Evolutionary conservation across 306 rosid genomes (phyloP), one percentile per base, ranked within the genome.

Genomic region (Casuarina glauca): DNA sequence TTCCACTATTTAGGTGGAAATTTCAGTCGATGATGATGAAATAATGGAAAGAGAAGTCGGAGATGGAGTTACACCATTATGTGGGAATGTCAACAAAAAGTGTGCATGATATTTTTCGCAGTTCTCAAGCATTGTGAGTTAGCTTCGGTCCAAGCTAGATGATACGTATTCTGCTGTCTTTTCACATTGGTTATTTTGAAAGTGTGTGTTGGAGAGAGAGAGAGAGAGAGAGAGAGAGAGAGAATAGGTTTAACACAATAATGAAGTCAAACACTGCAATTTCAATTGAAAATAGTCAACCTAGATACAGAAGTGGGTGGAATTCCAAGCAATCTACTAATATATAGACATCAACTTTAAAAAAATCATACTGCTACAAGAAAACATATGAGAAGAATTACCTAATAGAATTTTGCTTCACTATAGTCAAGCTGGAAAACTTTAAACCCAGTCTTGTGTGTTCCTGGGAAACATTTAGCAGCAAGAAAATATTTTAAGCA

Each of bases 331-430:
- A 32, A 61, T 26, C 13, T 61, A 35, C 0, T 3, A 11, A 15
- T 51, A 12, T 5, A 51, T 26, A 9, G 42, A 61, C 41, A 61
- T 26, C 16, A 35, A 26, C 32, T 10, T 32, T 42, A 32, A 17
- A 35, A 26, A 42, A 66, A 66, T 66, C 52, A 54, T 53, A 80
- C 5, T 36, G 71, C 79, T 48, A 75, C 57, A 68, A 75, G 44
- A 54, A 57, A 78, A 78, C 78, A 36, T n/a, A 45, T 63, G 66
- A 75, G 74, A 72, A 80, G 61, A 60, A 67, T 66, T 89, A 94
- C 98, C 98, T 91, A 41, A 74, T 36, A 80, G 86, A 85, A 86
- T 87, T 86, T 82, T 92, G 97, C 86, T 92, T 95, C 95, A 90
- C 80, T 74, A 87, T 83, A 76, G 88, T 89, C 96, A 95, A 79